Evolutionary conservation across 1,139 yeast genomes (phyloP).

Genomic region (Debaryomyces coudertii): DNA sequence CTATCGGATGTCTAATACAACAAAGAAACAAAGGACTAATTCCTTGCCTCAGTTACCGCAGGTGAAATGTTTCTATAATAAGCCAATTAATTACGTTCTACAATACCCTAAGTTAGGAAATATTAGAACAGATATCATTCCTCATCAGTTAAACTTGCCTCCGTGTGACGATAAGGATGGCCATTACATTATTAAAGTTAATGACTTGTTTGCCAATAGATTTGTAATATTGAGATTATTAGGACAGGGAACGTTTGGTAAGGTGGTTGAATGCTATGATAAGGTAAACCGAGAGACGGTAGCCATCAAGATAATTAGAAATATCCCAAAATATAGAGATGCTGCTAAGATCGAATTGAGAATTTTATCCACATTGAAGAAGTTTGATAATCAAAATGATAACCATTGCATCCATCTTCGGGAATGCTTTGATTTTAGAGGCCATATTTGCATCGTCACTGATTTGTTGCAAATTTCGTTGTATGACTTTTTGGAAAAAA

Average conservation of each 20-base stretch:
- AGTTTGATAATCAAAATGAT: constrained; percentile 70
- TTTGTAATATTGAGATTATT: constrained; percentile 66
- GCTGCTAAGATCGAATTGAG: constrained; percentile 86
- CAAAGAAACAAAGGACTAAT: constrained; percentile 64
- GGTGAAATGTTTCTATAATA: constrained; percentile 47
- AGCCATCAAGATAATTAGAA: constrained; percentile 88
- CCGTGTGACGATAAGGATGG: constrained; percentile 80
- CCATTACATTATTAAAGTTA: constrained; percentile 69
- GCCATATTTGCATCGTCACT: constrained; percentile 93
- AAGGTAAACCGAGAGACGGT: constrained; percentile 61
- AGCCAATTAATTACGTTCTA: constrained; percentile 42
- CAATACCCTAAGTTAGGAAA: constrained; percentile 50
- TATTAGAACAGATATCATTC: constrained; percentile 44
- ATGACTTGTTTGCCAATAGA: constrained; percentile 67
- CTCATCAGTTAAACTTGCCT: constrained; percentile 42
- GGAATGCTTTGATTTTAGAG: constrained; percentile 90
- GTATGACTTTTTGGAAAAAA: constrained; percentile 83
- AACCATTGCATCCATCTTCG: constrained; percentile 76
- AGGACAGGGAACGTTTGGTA: constrained; percentile 98
- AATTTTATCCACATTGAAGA: constrained; percentile 75
- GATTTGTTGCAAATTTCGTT: constrained; percentile 83
- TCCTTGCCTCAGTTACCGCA: constrained; percentile 74
- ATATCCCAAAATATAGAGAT: constrained; percentile 77
- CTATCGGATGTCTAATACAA: constrained; percentile 9
- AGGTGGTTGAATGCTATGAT: constrained; percentile 79